Evolutionary conservation across 805 yeast genomes (phyloP).

Genomic region (Candida germanica): DNA sequence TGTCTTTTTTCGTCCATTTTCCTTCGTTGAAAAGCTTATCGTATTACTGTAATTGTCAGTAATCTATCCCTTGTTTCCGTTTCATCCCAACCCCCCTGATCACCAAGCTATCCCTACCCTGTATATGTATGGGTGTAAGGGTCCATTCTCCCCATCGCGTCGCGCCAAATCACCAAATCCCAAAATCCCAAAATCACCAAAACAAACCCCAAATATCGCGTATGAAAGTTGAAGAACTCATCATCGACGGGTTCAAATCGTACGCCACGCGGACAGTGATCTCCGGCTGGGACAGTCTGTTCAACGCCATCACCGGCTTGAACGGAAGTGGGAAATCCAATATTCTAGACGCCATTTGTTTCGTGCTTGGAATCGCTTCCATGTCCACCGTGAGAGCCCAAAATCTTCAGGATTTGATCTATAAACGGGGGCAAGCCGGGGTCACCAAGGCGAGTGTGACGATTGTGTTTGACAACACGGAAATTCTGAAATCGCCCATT

Average conservation of each 20-base stretch:
- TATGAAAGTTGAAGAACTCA: constrained; percentile 94
- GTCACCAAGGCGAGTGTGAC: constrained; percentile 96
- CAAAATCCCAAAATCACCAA: too few relatives aligned
- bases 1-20: too few relatives aligned
- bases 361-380: constrained; percentile 93
- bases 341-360: constrained; percentile 94
- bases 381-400: constrained; percentile 95
- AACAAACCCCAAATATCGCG: neutral
- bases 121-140: too few relatives aligned
- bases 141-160: too few relatives aligned
- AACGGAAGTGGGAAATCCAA: constrained; percentile 98
- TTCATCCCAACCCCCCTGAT: too few relatives aligned
- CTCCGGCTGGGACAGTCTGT: constrained; percentile 92
- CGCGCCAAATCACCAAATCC: too few relatives aligned
- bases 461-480: constrained; percentile 87
- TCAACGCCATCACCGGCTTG: constrained; percentile 95
- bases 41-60: too few relatives aligned
- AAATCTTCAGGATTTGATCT: constrained; percentile 87
- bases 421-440: constrained; percentile 97
- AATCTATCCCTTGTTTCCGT: too few relatives aligned
- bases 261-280: constrained; percentile 96
- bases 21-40: too few relatives aligned
- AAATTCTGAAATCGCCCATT: constrained; percentile 73
- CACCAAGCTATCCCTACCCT: too few relatives aligned
- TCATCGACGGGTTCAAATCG: constrained; percentile 96